These are phyloP conservation scores for Coemansia sp. DNA, from an alignment of 192 early-diverging fungal genomes.

Conservation along the genomic window DNA sequence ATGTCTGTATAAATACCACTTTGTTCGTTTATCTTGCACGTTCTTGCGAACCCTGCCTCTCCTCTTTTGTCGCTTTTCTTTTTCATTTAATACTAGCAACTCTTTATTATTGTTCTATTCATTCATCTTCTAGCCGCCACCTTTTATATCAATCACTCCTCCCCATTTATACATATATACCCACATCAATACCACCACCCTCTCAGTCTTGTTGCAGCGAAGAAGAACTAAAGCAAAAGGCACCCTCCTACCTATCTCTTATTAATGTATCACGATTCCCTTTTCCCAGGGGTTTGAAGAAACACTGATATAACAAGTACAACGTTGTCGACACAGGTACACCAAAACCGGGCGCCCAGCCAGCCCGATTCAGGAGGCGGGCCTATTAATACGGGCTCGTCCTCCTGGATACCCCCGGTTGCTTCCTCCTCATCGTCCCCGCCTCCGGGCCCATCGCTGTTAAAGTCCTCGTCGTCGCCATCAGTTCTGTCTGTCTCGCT, in stretches of 20 bases:
- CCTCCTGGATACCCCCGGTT: not conserved
- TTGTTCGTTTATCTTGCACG: not conserved
- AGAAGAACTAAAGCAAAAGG: no score
- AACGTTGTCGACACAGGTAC: constrained; percentile 18
- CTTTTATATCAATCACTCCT: not conserved
- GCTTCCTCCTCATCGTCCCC: constrained; percentile 3
- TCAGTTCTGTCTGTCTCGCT: constrained; percentile 9
- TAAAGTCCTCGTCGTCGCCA: constrained; percentile 9
- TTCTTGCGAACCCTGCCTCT: not conserved
- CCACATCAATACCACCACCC: no score
- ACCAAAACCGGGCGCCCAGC: constrained; percentile 10
- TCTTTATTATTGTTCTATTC: not conserved
- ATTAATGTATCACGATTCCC: no score
- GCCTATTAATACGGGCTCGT: not conserved
- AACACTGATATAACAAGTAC: not conserved
- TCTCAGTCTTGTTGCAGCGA: no score
- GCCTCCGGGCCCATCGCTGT: not conserved
- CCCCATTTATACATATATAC: no score
- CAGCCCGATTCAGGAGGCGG: constrained; percentile 5
- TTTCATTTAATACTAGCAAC: not conserved
- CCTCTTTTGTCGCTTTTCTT: not conserved
- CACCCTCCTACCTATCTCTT: no score
- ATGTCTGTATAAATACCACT: not conserved
- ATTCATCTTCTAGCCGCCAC: no score
- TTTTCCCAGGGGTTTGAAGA: not conserved